These are phyloP conservation scores for Phoma sp. DNA, from an alignment of 2,329 filamentous ascomycete genomes.

Conservation along the genomic window DNA sequence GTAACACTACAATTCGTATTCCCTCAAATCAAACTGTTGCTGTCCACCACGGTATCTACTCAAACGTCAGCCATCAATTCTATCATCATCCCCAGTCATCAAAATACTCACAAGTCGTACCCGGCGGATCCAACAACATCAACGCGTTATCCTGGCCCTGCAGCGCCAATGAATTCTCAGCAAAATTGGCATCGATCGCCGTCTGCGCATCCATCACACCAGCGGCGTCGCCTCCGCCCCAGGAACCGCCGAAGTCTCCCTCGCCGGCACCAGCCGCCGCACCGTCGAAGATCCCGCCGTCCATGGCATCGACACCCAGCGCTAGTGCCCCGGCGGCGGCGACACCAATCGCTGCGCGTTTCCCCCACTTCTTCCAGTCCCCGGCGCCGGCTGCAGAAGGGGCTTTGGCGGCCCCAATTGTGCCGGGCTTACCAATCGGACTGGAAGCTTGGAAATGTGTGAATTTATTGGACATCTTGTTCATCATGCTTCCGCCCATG, in stretches of 20 bases:
- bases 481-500: no score
- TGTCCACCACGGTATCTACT: neutral
- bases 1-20: no score
- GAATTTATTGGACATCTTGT: neutral
- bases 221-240: neutral
- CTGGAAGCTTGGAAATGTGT: neutral
- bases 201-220: neutral
- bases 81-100: no score
- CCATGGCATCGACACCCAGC: slow-evolving; percentile 14
- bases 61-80: neutral
- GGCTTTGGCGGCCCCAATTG: no score
- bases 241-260: neutral
- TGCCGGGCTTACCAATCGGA: no score
- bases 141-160: slow-evolving; percentile 12
- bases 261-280: neutral
- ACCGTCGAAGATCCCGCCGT: neutral
- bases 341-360: slow-evolving; percentile 16
- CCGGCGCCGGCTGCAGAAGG: neutral
- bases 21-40: neutral
- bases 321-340: slow-evolving; percentile 16
- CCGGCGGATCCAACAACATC: slow-evolving; percentile 14
- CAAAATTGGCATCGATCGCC: slow-evolving; percentile 5
- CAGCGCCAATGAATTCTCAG: slow-evolving; percentile 2
- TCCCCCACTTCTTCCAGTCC: slow-evolving; percentile 21
- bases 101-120: slow-evolving; percentile 15